Evolutionary conservation across 116 monocot species (phyloP), one percentile per base, ranked within the genome.

Genomic region (Papilionanthe hybrid): DNA sequence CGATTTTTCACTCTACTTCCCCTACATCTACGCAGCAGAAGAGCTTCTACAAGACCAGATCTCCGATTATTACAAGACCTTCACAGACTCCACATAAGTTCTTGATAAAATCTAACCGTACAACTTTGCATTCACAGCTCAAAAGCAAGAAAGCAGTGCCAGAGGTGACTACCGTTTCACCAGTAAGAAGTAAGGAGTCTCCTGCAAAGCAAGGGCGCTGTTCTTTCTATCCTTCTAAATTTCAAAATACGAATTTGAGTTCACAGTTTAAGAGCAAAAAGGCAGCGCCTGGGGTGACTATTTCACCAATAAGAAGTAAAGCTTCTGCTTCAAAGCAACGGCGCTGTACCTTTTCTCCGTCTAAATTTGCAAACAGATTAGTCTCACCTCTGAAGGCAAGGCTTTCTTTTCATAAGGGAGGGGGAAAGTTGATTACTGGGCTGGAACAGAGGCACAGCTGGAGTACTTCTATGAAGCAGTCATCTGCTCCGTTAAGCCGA

Each of bases 321-420:
- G 77, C 27, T 29, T 66, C 55, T 44, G 47, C 75, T 63, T 28
- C 79, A 25, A 87, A 80, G 63, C 73, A 48, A 44, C 86, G 91
- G 72, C 72, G 89, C 72, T 88, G 85, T 22, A 87, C 96, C 9
- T 94, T 96, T 79, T 94, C 97, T 10, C 95, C 97, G 20, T 83
- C 92, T 0, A 92, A 77, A 75, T 75, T 97, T 75, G 91, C 91
- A 20, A 83, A 44, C 49, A 89, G 92, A 71, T 76, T 97, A 74
- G 84, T 84, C 10, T 93, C 84, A 7, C 96, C 93, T 8, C 72
- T 93, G 27, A 95, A 85, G 81, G 65, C 78, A 18, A 85, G 95
- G 79, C 73, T 91, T 44, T 85, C 89, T 1, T 75, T 85, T 55
- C 77, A 53, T 28, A 80, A 30, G 50, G 85, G 49, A 50, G 43